Evolutionary conservation across 2,329 filamentous ascomycete genomes (phyloP).

Genomic region (Penicillium sp.): DNA sequence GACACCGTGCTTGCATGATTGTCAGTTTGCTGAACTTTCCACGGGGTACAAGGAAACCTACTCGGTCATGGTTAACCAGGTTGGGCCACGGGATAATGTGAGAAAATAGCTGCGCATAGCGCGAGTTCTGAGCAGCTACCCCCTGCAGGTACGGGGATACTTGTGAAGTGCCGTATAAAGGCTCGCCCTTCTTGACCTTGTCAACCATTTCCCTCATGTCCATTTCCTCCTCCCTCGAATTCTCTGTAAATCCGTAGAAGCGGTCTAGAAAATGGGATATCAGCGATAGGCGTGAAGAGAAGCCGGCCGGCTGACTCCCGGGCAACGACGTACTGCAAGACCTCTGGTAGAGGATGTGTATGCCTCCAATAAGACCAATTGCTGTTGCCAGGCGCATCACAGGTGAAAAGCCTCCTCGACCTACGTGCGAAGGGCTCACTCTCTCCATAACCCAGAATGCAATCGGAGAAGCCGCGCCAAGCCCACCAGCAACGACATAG

Average conservation of each 20-base stretch:
- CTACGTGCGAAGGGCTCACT: constrained; percentile 82
- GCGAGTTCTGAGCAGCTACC: constrained; percentile 87
- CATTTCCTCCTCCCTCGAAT: constrained; percentile 87
- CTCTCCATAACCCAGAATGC: constrained; percentile 80
- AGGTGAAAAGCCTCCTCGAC: constrained; percentile 79
- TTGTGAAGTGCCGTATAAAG: constrained; percentile 81
- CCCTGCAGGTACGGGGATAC: constrained; percentile 91
- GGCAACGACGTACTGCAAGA: constrained; percentile 72
- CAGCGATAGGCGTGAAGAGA: background rate
- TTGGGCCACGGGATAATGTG: constrained; percentile 96
- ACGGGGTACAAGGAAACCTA: constrained; percentile 35
- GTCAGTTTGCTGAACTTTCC: constrained; percentile 23
- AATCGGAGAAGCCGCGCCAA: constrained; percentile 73
- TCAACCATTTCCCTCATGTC: constrained; percentile 98
- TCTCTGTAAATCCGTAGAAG: constrained; percentile 95
- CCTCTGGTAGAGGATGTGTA: constrained; percentile 83
- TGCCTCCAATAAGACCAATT: constrained; percentile 76
- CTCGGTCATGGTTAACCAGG: constrained; percentile 89
- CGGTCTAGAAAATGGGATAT: constrained; percentile 64
- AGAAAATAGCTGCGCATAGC: constrained; percentile 84
- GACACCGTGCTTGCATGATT: constrained; percentile 74
- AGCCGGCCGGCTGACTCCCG: no score
- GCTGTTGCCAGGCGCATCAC: constrained; percentile 79
- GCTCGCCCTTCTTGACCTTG: constrained; percentile 90
- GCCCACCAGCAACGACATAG: constrained; percentile 72